Conservation (phyloP, 768 basidiomycete species). For the Crepidotus variabilis region DNA sequence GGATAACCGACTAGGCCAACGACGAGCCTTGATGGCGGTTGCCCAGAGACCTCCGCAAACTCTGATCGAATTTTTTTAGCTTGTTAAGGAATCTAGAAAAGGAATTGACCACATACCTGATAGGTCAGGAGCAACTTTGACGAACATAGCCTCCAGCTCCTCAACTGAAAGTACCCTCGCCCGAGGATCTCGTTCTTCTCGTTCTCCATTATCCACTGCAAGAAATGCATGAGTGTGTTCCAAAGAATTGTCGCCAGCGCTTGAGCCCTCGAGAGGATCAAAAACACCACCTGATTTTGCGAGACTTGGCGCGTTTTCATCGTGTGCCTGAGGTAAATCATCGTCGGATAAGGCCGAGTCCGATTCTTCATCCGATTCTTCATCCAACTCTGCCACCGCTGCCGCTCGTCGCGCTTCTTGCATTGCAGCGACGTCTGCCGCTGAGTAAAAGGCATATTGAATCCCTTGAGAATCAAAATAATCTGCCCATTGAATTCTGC, state of each 20-base stretch:
- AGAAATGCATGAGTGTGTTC: slow-evolving; percentile 41
- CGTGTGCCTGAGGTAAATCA: slow-evolving; percentile 19
- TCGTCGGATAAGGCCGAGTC: slow-evolving; percentile 15
- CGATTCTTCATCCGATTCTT: slow-evolving; percentile 5
- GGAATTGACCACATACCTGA: slow-evolving; percentile 40
- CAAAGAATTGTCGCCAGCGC: slow-evolving; percentile 22
- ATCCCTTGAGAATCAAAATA: slow-evolving; percentile 77
- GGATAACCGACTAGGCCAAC: slow-evolving; percentile 97
- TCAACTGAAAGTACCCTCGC: slow-evolving; percentile 78
- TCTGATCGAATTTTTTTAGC: slow-evolving; percentile 33
- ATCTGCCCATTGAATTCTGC: slow-evolving; percentile 84
- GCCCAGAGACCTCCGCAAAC: slow-evolving; percentile 56
- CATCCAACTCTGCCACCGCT: slow-evolving; percentile 12
- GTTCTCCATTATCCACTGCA: slow-evolving; percentile 50
- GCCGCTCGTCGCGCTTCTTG: slow-evolving; percentile 70
- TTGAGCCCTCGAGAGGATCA: slow-evolving; percentile 18
- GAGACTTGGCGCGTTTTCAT: slow-evolving; percentile 8
- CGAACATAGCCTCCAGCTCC: slow-evolving; percentile 85
- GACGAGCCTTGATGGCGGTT: slow-evolving; percentile 59
- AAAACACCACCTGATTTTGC: slow-evolving; percentile 7
- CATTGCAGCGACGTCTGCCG: slow-evolving; percentile 79
- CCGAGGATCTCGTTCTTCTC: slow-evolving; percentile 55
- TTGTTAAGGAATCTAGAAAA: no score
- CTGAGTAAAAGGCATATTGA: slow-evolving; percentile 90
- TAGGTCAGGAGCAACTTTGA: slow-evolving; percentile 66